A percentile compares a stretch with the other conserved stretches of the same genome.
These are phyloP conservation scores for Hyaloscypha finlandica DNA, from an alignment of 495 filamentous ascomycete species.

Conservation along the genomic window DNA sequence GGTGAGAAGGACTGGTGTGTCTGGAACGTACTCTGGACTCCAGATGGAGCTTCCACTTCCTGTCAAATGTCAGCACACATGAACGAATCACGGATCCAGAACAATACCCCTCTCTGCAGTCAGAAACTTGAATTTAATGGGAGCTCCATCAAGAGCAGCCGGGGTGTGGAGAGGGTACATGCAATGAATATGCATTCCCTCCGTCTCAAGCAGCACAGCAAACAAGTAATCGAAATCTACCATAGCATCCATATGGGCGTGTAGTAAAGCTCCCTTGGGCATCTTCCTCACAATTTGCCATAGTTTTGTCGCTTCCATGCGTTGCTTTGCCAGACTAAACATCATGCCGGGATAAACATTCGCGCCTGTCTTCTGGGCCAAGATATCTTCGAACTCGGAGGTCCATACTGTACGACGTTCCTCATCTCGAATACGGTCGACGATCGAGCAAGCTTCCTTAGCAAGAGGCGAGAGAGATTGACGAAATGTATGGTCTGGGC, in stretches of 20 bases:
- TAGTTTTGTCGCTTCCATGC: slow-evolving; percentile 78
- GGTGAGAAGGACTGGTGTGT: slow-evolving; percentile 57
- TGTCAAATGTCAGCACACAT: not conserved
- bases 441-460: slow-evolving; percentile 72
- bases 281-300: slow-evolving; percentile 83
- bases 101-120: slow-evolving; percentile 21
- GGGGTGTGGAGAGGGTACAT: slow-evolving; percentile 39
- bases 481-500: slow-evolving; percentile 59
- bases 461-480: slow-evolving; percentile 73
- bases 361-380: slow-evolving; percentile 53
- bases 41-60: slow-evolving; percentile 50
- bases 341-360: slow-evolving; percentile 83
- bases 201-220: slow-evolving; percentile 66
- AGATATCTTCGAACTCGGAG: slow-evolving; percentile 62
- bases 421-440: slow-evolving; percentile 72
- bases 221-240: slow-evolving; percentile 81
- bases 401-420: slow-evolving; percentile 77
- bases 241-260: slow-evolving; percentile 89
- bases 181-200: slow-evolving; percentile 69
- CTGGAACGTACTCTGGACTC: slow-evolving; percentile 58
- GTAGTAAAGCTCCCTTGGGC: slow-evolving; percentile 89
- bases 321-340: slow-evolving; percentile 76
- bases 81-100: not conserved
- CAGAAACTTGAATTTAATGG: slow-evolving; percentile 28
- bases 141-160: slow-evolving; percentile 19